Evolutionary conservation across 805 yeast species (phyloP).

Genomic region (Candida dajiaensis): DNA sequence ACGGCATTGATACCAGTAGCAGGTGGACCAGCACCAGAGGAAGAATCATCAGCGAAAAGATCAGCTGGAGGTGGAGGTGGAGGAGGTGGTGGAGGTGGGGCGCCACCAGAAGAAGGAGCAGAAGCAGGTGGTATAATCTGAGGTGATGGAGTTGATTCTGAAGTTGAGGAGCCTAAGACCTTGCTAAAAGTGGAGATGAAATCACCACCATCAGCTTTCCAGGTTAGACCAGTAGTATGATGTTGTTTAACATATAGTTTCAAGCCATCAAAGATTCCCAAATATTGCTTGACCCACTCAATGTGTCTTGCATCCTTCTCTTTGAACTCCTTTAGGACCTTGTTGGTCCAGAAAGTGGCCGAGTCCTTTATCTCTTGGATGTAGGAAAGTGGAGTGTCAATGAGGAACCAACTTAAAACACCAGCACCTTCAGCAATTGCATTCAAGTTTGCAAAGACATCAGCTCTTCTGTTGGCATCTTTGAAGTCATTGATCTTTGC

Average conservation of each 20-base stretch:
- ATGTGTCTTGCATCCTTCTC: slow-evolving; percentile 63
- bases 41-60: slow-evolving; percentile 40
- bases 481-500: slow-evolving; percentile 55
- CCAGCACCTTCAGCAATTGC: slow-evolving; percentile 88
- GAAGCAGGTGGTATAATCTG: slow-evolving; percentile 86
- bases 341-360: slow-evolving; percentile 90
- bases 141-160: slow-evolving; percentile 30
- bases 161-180: slow-evolving; percentile 30
- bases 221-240: slow-evolving; percentile 80
- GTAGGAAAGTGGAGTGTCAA: slow-evolving; percentile 65
- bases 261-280: slow-evolving; percentile 61
- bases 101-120: slow-evolving; percentile 79
- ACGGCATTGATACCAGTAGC: slow-evolving; percentile 76
- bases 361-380: slow-evolving; percentile 85
- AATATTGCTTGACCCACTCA: slow-evolving; percentile 75
- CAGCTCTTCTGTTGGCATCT: slow-evolving; percentile 68
- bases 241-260: slow-evolving; percentile 67
- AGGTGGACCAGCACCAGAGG: slow-evolving; percentile 22
- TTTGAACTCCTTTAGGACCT: slow-evolving; percentile 79
- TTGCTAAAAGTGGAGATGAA: slow-evolving; percentile 44
- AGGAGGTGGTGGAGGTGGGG: slow-evolving; percentile 88
- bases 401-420: slow-evolving; percentile 85
- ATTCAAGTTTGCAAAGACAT: slow-evolving; percentile 63
- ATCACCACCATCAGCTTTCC: slow-evolving; percentile 61
- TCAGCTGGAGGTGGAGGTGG: slow-evolving; percentile 76